phyloP scores from a whole-genome alignment of 768 basidiomycete genomes.

The Mycena venus region DNA sequence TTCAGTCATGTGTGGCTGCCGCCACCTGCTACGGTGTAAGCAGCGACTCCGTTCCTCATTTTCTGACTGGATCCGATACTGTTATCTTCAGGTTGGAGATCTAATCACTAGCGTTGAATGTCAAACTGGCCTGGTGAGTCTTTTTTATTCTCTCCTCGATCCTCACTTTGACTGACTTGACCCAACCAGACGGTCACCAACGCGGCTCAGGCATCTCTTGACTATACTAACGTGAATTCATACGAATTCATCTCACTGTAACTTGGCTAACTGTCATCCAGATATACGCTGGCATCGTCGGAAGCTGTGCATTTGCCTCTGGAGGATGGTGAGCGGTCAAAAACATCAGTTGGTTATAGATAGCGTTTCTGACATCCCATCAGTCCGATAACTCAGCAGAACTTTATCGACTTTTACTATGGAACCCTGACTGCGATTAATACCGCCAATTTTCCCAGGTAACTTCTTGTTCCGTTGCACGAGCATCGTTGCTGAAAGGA shows the following conservation, averaged over 20 bases:
- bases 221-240: slow-evolving; percentile 12
- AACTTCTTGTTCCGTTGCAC: background rate
- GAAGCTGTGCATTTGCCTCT: slow-evolving; percentile 31
- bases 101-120: slow-evolving; percentile 31
- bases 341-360: no score
- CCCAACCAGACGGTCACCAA: background rate
- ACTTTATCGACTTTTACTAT: background rate
- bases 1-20: slow-evolving; percentile 27
- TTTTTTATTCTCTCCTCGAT: no score
- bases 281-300: slow-evolving; percentile 32
- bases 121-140: slow-evolving; percentile 26
- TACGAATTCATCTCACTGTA: background rate
- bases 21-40: slow-evolving; percentile 33
- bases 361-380: no score
- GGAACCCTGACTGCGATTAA: background rate
- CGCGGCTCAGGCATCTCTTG: slow-evolving; percentile 14
- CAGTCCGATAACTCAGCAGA: background rate
- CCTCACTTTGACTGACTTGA: no score
- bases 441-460: background rate
- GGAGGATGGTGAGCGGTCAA: slow-evolving; percentile 26
- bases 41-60: background rate
- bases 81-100: slow-evolving; percentile 25
- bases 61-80: no score
- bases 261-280: background rate
- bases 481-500: background rate